These are phyloP conservation scores for Boehmeria nivea DNA, from an alignment of 306 rosid species.

Conservation along the genomic window DNA sequence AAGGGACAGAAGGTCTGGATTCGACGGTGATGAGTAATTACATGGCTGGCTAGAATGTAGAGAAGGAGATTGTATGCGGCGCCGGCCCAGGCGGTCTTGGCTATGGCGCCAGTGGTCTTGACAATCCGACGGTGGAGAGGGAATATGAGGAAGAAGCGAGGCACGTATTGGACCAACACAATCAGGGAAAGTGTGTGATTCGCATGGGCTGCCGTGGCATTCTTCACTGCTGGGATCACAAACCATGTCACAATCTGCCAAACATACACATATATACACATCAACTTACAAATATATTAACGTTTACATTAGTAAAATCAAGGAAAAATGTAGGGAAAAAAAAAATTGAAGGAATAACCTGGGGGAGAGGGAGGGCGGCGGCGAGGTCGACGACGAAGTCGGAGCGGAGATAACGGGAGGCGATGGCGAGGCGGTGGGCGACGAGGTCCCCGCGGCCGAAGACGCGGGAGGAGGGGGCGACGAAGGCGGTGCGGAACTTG, in stretches of 20 bases:
- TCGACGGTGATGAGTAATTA: constrained; percentile 25
- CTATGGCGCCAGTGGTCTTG: constrained; percentile 69
- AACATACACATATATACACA: background rate
- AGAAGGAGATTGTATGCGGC: constrained; percentile 76
- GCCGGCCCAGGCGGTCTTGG: constrained; percentile 77
- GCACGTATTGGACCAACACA: constrained; percentile 73
- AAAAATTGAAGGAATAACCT: constrained; percentile 37
- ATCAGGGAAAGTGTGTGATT: constrained; percentile 75
- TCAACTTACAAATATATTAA: no score
- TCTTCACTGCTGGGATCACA: constrained; percentile 57
- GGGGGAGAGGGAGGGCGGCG: constrained; percentile 78
- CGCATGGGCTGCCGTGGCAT: constrained; percentile 47
- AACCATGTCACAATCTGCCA: constrained; percentile 74
- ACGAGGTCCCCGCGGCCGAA: constrained; percentile 70
- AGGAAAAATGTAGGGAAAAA: background rate
- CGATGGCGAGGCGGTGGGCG: constrained; percentile 50
- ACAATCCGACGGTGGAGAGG: constrained; percentile 63
- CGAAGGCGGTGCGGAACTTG: constrained; percentile 67
- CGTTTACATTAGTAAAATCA: no score
- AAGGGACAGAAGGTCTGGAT: background rate
- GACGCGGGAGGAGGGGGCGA: constrained; percentile 41
- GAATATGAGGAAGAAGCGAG: constrained; percentile 62
- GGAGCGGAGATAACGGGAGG: constrained; percentile 43
- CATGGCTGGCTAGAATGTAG: constrained; percentile 73
- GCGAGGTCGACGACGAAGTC: constrained; percentile 68